These are phyloP conservation scores for Halophytophthora polymorphica DNA, from an alignment of 352 stramenopile genomes.

Conservation along the genomic window DNA sequence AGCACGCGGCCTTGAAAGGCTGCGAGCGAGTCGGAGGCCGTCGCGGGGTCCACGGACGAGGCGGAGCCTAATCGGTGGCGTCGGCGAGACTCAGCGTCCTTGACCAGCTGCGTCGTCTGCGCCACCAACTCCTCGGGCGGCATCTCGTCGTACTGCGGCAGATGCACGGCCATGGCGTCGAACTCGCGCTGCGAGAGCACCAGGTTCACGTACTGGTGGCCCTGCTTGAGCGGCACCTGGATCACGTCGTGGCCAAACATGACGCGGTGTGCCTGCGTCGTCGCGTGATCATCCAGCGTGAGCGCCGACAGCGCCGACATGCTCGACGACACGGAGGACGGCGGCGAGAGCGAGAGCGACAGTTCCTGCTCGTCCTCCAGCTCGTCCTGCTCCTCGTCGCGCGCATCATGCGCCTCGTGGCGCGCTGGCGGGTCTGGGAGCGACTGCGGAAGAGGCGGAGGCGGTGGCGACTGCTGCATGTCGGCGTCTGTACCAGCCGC, in stretches of 20 bases:
- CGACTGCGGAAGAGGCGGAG: neutral
- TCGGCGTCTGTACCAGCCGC: too few relatives aligned
- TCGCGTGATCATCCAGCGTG: constrained; percentile 27
- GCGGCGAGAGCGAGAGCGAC: constrained; percentile 15
- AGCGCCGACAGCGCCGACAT: constrained; percentile 27
- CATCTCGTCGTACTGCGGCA: constrained; percentile 67
- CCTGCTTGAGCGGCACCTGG: constrained; percentile 64
- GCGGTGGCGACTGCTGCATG: neutral
- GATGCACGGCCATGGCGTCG: constrained; percentile 68
- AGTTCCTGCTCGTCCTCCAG: neutral
- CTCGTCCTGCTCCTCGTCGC: neutral
- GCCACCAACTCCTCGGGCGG: constrained; percentile 49
- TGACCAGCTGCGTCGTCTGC: constrained; percentile 52
- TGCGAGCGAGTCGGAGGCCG: constrained; percentile 23
- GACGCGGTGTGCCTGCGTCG: constrained; percentile 30
- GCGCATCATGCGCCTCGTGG: too few relatives aligned
- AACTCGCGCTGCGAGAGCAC: constrained; percentile 79
- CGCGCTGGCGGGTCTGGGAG: too few relatives aligned
- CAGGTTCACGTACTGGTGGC: constrained; percentile 60
- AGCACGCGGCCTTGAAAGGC: constrained; percentile 57
- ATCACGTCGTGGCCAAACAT: constrained; percentile 72
- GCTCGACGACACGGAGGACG: constrained; percentile 26
- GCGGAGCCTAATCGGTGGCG: constrained; percentile 21
- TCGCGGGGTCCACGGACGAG: neutral
- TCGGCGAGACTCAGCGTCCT: constrained; percentile 42